phyloP scores from a whole-genome alignment of 2,329 filamentous ascomycete genomes.

The Nakataea oryzae region DNA sequence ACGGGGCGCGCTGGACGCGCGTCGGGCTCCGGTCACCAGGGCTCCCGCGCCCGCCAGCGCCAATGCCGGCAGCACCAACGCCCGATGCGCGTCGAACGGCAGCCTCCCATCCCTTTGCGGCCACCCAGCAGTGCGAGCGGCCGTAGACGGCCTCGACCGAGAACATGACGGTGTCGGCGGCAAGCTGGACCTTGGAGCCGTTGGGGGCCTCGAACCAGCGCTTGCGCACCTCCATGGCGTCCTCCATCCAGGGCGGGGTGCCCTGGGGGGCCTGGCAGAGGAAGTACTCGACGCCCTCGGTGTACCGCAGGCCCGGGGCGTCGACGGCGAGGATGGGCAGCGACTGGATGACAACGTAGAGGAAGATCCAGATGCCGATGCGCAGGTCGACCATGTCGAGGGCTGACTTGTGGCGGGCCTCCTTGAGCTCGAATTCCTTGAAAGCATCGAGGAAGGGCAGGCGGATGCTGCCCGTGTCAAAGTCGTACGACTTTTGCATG shows the following conservation, averaged over 20 bases:
- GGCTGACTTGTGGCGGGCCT: slow-evolving; percentile 52
- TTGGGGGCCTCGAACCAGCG: slow-evolving; percentile 61
- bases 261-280: slow-evolving; percentile 66
- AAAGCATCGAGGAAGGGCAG: slow-evolving; percentile 60
- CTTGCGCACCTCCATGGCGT: slow-evolving; percentile 51
- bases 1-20: background rate
- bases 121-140: slow-evolving; percentile 46
- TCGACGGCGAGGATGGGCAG: slow-evolving; percentile 71
- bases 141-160: slow-evolving; percentile 51
- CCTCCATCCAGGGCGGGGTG: slow-evolving; percentile 63
- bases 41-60: background rate
- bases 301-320: slow-evolving; percentile 57
- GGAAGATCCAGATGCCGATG: slow-evolving; percentile 71
- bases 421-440: slow-evolving; percentile 59
- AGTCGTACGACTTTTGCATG: slow-evolving; percentile 73
- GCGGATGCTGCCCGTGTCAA: slow-evolving; percentile 47
- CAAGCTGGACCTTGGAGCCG: slow-evolving; percentile 45
- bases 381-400: slow-evolving; percentile 62
- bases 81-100: slow-evolving; percentile 10
- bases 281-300: slow-evolving; percentile 71
- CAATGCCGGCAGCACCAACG: slow-evolving; percentile 14
- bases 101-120: slow-evolving; percentile 34
- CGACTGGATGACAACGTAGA: slow-evolving; percentile 68
- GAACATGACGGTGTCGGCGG: slow-evolving; percentile 48
- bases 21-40: background rate